phyloP scores from a whole-genome alignment of 163 green algal species.

The Chlorella variabilis region DNA sequence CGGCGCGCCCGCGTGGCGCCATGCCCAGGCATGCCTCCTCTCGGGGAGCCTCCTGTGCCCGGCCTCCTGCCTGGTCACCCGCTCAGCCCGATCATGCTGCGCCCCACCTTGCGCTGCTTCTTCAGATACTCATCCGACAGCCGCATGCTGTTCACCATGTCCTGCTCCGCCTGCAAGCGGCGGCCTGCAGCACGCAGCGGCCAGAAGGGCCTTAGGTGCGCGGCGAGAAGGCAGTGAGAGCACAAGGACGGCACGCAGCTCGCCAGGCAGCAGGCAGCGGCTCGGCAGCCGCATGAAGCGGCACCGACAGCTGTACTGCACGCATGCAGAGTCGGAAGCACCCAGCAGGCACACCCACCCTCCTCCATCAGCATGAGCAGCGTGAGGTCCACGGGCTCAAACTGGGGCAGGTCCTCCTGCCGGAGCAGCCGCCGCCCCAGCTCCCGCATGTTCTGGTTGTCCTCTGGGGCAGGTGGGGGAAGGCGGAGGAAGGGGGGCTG shows the following conservation, averaged over 20 bases:
- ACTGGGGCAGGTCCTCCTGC: slow-evolving; percentile 38
- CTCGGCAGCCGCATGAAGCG: no score
- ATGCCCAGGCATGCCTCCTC: no score
- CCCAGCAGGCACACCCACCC: slow-evolving; percentile 40
- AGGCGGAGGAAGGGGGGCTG: background rate
- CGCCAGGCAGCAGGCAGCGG: no score
- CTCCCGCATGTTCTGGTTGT: slow-evolving; percentile 52
- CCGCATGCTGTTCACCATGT: slow-evolving; percentile 64
- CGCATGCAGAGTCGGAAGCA: background rate
- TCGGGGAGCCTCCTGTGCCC: no score
- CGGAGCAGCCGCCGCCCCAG: slow-evolving; percentile 42
- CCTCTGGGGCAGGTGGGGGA: slow-evolving; percentile 34
- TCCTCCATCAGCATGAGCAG: slow-evolving; percentile 75
- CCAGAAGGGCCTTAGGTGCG: background rate
- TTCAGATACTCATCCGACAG: slow-evolving; percentile 79
- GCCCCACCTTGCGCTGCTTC: slow-evolving; percentile 7
- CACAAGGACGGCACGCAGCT: no score
- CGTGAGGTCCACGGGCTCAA: slow-evolving; percentile 38
- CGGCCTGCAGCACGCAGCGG: background rate
- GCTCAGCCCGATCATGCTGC: slow-evolving; percentile 43
- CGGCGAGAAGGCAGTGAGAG: background rate
- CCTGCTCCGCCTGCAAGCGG: slow-evolving; percentile 78
- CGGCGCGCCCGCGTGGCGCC: no score
- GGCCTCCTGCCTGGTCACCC: slow-evolving; percentile 29
- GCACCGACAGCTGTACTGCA: no score